These are phyloP conservation scores for Teratosphaeria destructans DNA, from an alignment of 2,329 filamentous ascomycete genomes.

Conservation along the genomic window DNA sequence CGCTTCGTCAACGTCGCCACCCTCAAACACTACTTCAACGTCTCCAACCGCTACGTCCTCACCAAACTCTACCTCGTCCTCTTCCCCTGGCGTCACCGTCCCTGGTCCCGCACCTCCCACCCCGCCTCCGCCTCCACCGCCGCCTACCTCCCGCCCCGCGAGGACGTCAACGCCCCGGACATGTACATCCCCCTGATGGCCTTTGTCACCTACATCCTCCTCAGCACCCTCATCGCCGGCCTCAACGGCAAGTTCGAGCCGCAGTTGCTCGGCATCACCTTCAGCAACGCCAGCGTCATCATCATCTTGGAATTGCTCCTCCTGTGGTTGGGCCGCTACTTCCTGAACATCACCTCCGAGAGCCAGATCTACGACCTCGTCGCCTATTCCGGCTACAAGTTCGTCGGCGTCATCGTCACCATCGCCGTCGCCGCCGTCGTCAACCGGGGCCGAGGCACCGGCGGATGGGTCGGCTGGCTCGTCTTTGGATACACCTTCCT, in stretches of 20 bases:
- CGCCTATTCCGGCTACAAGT: conserved; percentile 97
- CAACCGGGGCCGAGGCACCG: conserved; percentile 69
- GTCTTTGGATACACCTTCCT: conserved; percentile 87
- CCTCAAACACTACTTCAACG: conserved; percentile 98
- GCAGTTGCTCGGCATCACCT: conserved; percentile 81
- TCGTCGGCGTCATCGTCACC: conserved; percentile 89
- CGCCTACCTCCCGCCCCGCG: conserved; percentile 80
- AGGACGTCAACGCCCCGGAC: conserved; percentile 88
- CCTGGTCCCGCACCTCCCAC: conserved; percentile 52
- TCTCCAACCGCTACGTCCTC: conserved; percentile 92
- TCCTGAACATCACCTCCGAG: conserved; percentile 86
- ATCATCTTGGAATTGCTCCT: conserved; percentile 82
- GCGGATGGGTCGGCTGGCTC: conserved; percentile 79
- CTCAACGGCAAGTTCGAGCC: conserved; percentile 87
- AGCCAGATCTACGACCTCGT: conserved; percentile 88
- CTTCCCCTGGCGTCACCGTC: conserved; percentile 95
- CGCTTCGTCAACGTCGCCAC: conserved; percentile 85
- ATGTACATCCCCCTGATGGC: conserved; percentile 99
- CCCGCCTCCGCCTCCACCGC: conserved; percentile 53
- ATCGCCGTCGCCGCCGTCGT: conserved; percentile 68
- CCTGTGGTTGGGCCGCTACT: conserved; percentile 84
- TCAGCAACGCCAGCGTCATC: conserved; percentile 71
- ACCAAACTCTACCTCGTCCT: conserved; percentile 89
- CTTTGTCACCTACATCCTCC: conserved; percentile 89
- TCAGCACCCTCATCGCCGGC: conserved; percentile 83